Percentiles rank a stretch among this genome's conserved stretches.
Evolutionary conservation across 2,329 filamentous ascomycete genomes (phyloP).

Genomic region (Penicillium janthinellum): DNA sequence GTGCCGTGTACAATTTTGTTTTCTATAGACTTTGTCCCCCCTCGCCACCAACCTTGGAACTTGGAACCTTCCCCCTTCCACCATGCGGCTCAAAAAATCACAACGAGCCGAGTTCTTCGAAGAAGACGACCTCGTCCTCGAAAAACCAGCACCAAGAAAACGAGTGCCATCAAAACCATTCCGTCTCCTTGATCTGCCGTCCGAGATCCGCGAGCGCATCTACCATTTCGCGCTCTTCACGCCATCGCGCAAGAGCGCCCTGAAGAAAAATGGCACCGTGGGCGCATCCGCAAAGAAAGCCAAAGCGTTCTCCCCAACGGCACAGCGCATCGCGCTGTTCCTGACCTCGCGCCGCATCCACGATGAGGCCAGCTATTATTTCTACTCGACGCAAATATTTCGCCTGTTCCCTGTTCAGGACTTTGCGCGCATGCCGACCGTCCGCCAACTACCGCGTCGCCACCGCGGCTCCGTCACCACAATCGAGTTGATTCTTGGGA

Average conservation of each 20-base stretch:
- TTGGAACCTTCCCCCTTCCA: constrained; percentile 7
- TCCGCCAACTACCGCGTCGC: constrained; percentile 53
- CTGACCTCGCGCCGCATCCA: constrained; percentile 49
- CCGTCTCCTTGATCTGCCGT: constrained; percentile 56
- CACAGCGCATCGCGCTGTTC: constrained; percentile 44
- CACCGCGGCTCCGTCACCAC: constrained; percentile 56
- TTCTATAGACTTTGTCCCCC: constrained; percentile 24
- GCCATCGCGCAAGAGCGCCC: constrained; percentile 31
- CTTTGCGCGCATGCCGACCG: constrained; percentile 45
- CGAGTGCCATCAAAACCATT: constrained; percentile 39
- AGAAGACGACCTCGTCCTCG: constrained; percentile 15
- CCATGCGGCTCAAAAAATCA: constrained; percentile 24
- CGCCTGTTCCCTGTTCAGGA: constrained; percentile 57
- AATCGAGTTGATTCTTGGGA: constrained; percentile 60
- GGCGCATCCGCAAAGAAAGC: constrained; percentile 42
- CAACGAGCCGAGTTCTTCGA: constrained; percentile 15
- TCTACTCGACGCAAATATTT: constrained; percentile 56
- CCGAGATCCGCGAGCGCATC: constrained; percentile 55
- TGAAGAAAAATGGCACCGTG: constrained; percentile 33
- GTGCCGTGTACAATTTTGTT: constrained; percentile 15
- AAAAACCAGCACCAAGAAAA: constrained; percentile 24
- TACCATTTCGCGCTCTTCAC: constrained; percentile 50
- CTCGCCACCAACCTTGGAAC: constrained; percentile 4
- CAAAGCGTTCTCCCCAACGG: constrained; percentile 35
- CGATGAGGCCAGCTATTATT: constrained; percentile 53